phyloP scores from a whole-genome alignment of 2,329 filamentous ascomycete genomes.

The Conoideocrella luteorostrata region DNA sequence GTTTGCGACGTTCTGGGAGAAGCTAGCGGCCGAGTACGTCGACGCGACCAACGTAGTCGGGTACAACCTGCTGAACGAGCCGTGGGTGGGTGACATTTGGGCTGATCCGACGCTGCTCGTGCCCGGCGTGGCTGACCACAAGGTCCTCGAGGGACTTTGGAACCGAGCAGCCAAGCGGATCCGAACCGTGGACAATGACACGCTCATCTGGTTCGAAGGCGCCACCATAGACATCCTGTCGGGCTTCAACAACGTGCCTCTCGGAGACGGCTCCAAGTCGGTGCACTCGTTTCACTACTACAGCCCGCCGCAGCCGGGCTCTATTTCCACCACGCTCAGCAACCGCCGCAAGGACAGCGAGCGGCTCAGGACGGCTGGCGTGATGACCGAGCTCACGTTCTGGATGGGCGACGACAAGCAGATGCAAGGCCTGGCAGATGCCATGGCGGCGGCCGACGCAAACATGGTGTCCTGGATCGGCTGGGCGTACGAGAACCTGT shows the following conservation, averaged over 20 bases:
- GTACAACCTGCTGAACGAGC: constrained; percentile 15
- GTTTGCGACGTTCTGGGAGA: constrained; percentile 14
- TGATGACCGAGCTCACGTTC: constrained; percentile 13
- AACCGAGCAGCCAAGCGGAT: constrained; percentile 13
- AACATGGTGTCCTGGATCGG: constrained; percentile 15
- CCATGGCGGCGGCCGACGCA: constrained; percentile 11
- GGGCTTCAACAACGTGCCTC: constrained; percentile 14
- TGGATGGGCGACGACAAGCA: constrained; percentile 15
- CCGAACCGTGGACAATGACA: constrained; percentile 13
- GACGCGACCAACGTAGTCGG: constrained; percentile 11
- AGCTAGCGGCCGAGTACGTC: constrained; percentile 11
- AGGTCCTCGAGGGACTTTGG: constrained; percentile 12
- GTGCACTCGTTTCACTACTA: constrained; percentile 17
- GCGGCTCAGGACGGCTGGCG: constrained; percentile 13
- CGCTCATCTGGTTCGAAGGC: constrained; percentile 15
- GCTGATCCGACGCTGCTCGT: constrained; percentile 11
- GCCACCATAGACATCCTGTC: constrained; percentile 12
- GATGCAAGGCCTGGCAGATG: constrained; percentile 11
- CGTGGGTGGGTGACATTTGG: constrained; percentile 14
- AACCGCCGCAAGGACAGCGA: constrained; percentile 13
- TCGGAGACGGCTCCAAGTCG: constrained; percentile 12
- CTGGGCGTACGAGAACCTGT: constrained; percentile 16
- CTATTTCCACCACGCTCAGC: constrained; percentile 9
- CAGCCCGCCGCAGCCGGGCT: constrained; percentile 13
- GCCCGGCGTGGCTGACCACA: constrained; percentile 12